Base-by-base conservation (phyloP, 805 yeast species). In the Nakazawaea holstii region DNA sequence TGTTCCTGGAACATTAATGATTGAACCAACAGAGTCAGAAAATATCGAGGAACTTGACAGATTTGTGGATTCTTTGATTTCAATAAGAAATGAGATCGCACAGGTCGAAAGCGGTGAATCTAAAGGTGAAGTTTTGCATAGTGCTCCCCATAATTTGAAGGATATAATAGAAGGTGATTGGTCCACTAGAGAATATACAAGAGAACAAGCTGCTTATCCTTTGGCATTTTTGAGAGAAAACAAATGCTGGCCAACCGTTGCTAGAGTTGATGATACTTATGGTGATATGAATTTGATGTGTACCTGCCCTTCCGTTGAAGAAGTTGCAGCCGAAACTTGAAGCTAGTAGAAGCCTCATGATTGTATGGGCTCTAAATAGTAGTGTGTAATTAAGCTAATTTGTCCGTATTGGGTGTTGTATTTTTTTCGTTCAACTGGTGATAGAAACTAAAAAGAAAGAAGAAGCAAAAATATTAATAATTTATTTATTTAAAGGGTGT, bases 1-100 rank as follows among this genome's bases (percentile, higher is more conserved):
- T 8, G 95, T 94, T 44, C 92, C 97, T 5, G 96, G 95, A 52
- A 94, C 99, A 2, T 76, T 94, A 57, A 94, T 94, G 99, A 81
- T 94, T 53, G 99, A 94, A 70, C 99, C 99, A 50, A 94, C 99
- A 3, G 99, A 94, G 69, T 84, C 94, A 15, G 99, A 94, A 69
- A 81, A 89, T 60, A 68, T 84, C 59, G 87, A 75, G 48, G 99
- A 94, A 69, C 73, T 94, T 52, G 92, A 94, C 67, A 77, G 97
- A 59, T 92, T 94, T 67, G 83, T 90, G 48, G 90, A 89, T 53
- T 79, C 98, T 1, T 76, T 94, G 74, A 80, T 94, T 51, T 66
- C 88, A 4, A 94, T 94, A 52, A 82, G 91, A 61, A 64, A 69
- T 47, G 99, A 94, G 68, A 91, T 94, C 56, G 82, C 77, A 43